Evolutionary conservation across 1,284 basidiomycete genomes (phyloP), one percentile per base, ranked within the genome.

Genomic region (Wolfiporia cocos): DNA sequence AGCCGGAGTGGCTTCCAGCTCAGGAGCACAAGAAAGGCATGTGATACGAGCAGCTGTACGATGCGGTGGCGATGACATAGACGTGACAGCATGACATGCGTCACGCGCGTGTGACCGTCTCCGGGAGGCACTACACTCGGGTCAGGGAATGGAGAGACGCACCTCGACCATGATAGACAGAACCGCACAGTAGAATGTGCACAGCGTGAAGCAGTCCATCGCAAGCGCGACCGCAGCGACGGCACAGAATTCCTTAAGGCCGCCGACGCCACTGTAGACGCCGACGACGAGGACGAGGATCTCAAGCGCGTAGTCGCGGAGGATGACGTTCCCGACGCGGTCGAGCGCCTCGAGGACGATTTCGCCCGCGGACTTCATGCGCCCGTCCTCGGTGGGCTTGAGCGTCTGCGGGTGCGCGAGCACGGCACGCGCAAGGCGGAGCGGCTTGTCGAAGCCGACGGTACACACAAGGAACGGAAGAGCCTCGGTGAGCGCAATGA

Each of bases 391-490:
- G 40, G 59, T 61, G 1, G 77, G 74, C 7, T 71, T 65, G 31
- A 73, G 65, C 43, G 84, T 76, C 49, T 92, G 83, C 3, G 91
- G 88, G 55, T 94, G 89, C 17, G 81, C 76, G 65, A 98, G 92
- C 26, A 98, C 88, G 10, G 93, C 89, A 21, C 86, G 78, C 0
- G 93, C 93, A 30, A 99, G 81, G 10, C 91, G 79, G 46, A 94
- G 86, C 0, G 94, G 95, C 66, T 99, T 99, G 67, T 99, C 95
- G 61, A 98, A 99, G 11, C 95, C 95, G 44, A 99, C 85, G 1
- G 92, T 95, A 64, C 96, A 96, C 33, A 99, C 94, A 29, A 99
- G 74, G 81, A 99, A 99, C 0, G 95, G 95, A 2, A 99, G 74
- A 0, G 95, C 94, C 64, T 99, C 96, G 12, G 91, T 93, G 24